phyloP scores from a whole-genome alignment of 495 filamentous ascomycete genomes.

The Podospora anserina region DNA sequence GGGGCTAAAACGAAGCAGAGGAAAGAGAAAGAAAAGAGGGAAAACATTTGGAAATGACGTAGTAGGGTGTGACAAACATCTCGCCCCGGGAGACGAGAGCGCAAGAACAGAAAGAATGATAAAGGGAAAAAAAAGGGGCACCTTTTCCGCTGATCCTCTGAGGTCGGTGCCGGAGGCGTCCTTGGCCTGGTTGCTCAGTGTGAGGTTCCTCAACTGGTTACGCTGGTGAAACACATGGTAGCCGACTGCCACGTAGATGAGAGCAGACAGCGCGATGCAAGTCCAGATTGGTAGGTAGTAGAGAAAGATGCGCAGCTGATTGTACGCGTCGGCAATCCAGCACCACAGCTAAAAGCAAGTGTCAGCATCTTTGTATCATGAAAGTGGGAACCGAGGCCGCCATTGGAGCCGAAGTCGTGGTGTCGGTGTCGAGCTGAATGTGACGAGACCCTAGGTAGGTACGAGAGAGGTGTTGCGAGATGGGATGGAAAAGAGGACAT shows the following conservation, averaged over 20 bases:
- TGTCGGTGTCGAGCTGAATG: not conserved
- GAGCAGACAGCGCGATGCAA: conserved; percentile 63
- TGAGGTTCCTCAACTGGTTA: conserved; percentile 51
- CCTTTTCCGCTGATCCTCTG: conserved; percentile 43
- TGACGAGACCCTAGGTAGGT: too few species aligned
- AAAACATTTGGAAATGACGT: conserved; percentile 6
- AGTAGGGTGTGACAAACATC: conserved; percentile 11
- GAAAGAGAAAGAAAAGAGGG: not conserved
- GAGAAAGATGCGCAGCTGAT: conserved; percentile 66
- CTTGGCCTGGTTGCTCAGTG: conserved; percentile 36
- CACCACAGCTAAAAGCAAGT: conserved; percentile 66
- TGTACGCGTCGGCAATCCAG: conserved; percentile 70
- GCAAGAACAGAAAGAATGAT: not conserved
- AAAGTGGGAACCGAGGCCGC: not conserved
- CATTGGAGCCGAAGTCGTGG: not conserved
- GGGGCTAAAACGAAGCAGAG: not conserved
- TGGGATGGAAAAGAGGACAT: conserved; percentile 13
- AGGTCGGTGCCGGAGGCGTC: conserved; percentile 25
- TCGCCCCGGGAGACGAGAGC: not conserved
- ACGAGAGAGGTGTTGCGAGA: not conserved
- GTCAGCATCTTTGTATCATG: not conserved
- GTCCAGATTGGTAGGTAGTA: conserved; percentile 88
- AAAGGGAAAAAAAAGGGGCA: conserved; percentile 14
- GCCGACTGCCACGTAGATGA: conserved; percentile 72
- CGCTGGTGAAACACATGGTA: conserved; percentile 62